phyloP scores from a whole-genome alignment of 441 rosid species.

The Populus hybrid region DNA sequence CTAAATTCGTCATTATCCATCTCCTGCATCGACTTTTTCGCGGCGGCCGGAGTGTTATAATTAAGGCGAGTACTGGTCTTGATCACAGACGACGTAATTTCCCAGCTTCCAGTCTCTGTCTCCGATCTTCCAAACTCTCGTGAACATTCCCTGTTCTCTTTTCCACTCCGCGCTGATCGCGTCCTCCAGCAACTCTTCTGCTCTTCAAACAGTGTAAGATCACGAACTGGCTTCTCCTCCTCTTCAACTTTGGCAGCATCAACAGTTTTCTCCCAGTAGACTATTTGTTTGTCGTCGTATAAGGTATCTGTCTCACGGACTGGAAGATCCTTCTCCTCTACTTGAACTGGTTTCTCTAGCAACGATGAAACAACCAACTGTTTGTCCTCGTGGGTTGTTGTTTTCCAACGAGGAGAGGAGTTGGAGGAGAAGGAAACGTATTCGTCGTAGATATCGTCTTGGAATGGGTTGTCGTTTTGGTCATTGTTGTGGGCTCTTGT shows the following conservation, averaged over 20 bases:
- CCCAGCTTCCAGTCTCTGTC: conserved; percentile 29
- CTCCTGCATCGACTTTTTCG: conserved; percentile 37
- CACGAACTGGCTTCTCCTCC: neutral
- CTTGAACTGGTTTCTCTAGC: neutral
- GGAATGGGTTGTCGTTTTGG: neutral
- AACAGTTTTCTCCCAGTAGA: neutral
- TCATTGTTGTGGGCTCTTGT: neutral
- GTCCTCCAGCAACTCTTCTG: conserved; percentile 25
- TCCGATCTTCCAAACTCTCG: conserved; percentile 21
- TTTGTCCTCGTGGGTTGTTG: neutral
- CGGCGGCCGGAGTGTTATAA: neutral
- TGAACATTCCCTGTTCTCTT: neutral
- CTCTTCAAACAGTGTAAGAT: conserved; percentile 1
- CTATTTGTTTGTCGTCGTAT: neutral
- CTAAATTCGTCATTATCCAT: conserved; percentile 52
- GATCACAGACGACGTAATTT: conserved; percentile 1
- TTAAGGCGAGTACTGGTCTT: neutral
- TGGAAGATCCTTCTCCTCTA: conserved; percentile 13
- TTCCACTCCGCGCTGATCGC: conserved; percentile 24
- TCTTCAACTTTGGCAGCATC: conserved; percentile 9
- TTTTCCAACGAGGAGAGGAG: conserved; percentile 2
- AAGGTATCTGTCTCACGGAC: conserved; percentile 6
- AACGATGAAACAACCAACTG: neutral
- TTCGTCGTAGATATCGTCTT: conserved; percentile 27
- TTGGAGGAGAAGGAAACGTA: conserved; percentile 20